Evolutionary conservation across 73 alveolate species (phyloP), one percentile per base, ranked within the genome.

Genomic region (Symbiodinium pilosum): DNA sequence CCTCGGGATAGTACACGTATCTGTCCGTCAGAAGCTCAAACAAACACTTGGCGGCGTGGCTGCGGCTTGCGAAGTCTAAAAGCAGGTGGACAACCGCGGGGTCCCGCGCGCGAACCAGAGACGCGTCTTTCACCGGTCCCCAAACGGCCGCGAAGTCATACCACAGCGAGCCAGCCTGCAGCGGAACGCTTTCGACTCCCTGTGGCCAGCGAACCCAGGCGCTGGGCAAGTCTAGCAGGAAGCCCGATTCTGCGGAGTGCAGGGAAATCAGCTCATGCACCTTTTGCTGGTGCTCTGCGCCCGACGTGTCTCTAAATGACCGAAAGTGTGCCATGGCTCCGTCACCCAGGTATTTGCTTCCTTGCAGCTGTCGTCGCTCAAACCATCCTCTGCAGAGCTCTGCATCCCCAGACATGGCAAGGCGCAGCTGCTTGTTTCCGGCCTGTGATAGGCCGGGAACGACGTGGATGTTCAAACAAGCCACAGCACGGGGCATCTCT

Each of bases 11-110:
- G 95, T 88, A 88, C 71, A 88, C n/a, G 38, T 88, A 88, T 24
- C 95, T 85, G 39, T 81, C 95, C 11, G 44, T 14, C 42, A 88
- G 95, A 6, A 88, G 86, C 86, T 88, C 95, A 54, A 88, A 88
- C 86, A 88, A 28, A 9, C 77, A 64, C 32, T 26, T 64, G 77
- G 77, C 77, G 8, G 38, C 77, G 38, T 64, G 38, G 38, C 38
- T 12, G 21, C 28, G 77, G 77, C 38, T 18, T 3, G n/a, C 71
- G 40, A 64, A 64, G 77, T 64, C 77, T 9, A 64, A 18, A 16
- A 64, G 77, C 77, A 64, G 28, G 77, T 64, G 77, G 40, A 64
- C 36, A 32, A 26, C 77, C 1, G 77, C 12, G 38, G 77, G 77
- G 28, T 64, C 77, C 77, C 28, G 77, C 38, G 77, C 77, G 77